Evolutionary conservation across 495 filamentous ascomycete species (phyloP), one percentile per base, ranked within the genome.

Genomic region (Diplogelasinospora grovesii): DNA sequence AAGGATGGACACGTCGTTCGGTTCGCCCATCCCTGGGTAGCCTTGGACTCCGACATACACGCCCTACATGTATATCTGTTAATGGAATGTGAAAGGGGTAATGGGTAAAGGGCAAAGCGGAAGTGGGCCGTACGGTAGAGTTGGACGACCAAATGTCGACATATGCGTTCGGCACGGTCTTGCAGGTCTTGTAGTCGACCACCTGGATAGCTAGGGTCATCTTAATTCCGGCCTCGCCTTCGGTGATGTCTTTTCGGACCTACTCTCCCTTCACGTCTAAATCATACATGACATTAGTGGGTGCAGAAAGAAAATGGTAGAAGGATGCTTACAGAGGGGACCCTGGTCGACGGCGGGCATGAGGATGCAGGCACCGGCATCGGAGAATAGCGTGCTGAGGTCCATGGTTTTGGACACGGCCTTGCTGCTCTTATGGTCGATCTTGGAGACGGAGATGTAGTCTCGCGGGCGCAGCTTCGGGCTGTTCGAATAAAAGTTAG

Each of bases 171-270:
- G 70, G 61, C 3, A 82, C 62, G 1, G 73, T 67, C 36, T 79
- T 52, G 64, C 77, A 83, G 39, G 70, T 78, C 44, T 70, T 71
- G 50, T 63, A 69, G 56, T 82, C 73, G 43, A 82, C 68, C 14
- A 82, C 55, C 49, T 80, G 76, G 53, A 82, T 69, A 45, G 77
- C 78, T 33, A 82, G 61, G 24, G 71, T 74, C 34, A 81, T 60
- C 26, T 70, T 65, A 36, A 82, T 66, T 39, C 81, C 79, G 10
- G 45, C 47, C 51, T 82, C 65, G n/a, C 57, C 62, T 28, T 78
- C 71, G n/a, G 62, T 60, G 30, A 83, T 62, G 46, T 81, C 63
- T 36, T 65, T 52, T 22, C 78, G 69, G 50, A 82, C 71, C 11
- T 62, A 51, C 45, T 67, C 61, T 25, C 64, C 64, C 24, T 48